Base-by-base conservation (phyloP, 2,329 filamentous ascomycete species). In the Penicillium fuscoglaucum region DNA sequence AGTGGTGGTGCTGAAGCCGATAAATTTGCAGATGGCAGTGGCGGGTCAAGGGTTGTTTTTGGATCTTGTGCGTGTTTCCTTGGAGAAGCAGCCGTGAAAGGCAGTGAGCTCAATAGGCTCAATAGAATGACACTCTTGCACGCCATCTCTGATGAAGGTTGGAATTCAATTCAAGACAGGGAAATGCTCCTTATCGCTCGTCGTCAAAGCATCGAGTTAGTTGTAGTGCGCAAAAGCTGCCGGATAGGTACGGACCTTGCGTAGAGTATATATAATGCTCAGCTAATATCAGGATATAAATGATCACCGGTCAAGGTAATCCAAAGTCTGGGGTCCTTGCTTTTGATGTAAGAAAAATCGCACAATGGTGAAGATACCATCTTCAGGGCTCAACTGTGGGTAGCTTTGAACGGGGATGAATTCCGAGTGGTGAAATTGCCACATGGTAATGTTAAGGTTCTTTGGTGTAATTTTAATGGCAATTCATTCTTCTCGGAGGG, bases 1-100 rank as follows among this genome's bases (percentile, higher is more conserved):
- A 80, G 74, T 4, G 83, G 77, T 37, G 63, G 58, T 5, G 55
- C 61, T 19, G 61, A 50, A 31, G 52, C 31, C 0, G 61, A 60
- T 21, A 24, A 15, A 13, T 55, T 49, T 7, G 31, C n/a, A 2
- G 54, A n/a, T 8, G 43, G 3, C 15, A 19, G 33, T 29, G 28
- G 21, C 6, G 31, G 37, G 6, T 37, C 46, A n/a, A 19, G 1
- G 31, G 19, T 46, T 15, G 46, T 54, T n/a, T 26, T 17, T 21
- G 1, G 21, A 17, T 13, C 33, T 2, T 57, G 35, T 7, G 29
- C 8, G 13, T 54, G 55, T 10, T 58, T 61, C 41, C 52, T 53
- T 15, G 63, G 60, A 39, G 61, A 59, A 31, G 68, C 68, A 52
- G 59, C 46, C 31, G 51, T 47, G 2, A 61, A 63, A 3, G 65